Evolutionary conservation across 441 rosid genomes (phyloP).

Genomic region (Bruguiera hainesii): DNA sequence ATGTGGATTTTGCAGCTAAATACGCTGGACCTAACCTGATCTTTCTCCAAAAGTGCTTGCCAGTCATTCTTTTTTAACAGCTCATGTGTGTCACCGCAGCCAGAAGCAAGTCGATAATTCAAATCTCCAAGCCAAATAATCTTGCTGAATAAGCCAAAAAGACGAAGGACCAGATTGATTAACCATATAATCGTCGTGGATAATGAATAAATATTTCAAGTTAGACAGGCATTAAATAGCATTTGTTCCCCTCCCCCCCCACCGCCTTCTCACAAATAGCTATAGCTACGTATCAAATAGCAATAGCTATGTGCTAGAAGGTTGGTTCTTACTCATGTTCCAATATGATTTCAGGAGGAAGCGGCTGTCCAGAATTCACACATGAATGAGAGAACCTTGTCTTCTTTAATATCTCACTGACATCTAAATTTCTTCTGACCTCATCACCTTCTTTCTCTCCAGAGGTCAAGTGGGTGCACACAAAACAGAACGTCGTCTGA

Average conservation of each 20-base stretch:
- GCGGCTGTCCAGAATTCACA: conserved; percentile 21
- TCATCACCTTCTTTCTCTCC: conserved; percentile 96
- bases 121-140: conserved; percentile 94
- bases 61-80: conserved; percentile 58
- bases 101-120: conserved; percentile 73
- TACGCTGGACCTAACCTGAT: conserved; percentile 48
- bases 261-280: too few species aligned
- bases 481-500: conserved; percentile 80
- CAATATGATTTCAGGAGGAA: conserved; percentile 51
- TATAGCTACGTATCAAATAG: too few species aligned
- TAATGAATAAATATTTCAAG: too few species aligned
- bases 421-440: conserved; percentile 72
- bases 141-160: conserved; percentile 38
- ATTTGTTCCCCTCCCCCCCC: too few species aligned
- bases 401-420: conserved; percentile 65
- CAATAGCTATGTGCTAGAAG: neutral
- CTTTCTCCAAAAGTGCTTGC: conserved; percentile 78
- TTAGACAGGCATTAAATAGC: too few species aligned
- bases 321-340: conserved; percentile 70
- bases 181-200: too few species aligned
- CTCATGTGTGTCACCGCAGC: conserved; percentile 41
- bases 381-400: conserved; percentile 63
- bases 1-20: neutral
- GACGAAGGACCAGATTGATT: neutral
- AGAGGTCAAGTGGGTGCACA: conserved; percentile 86